phyloP scores from a whole-genome alignment of 192 early-diverging fungal species.

The Backusella westeae region DNA sequence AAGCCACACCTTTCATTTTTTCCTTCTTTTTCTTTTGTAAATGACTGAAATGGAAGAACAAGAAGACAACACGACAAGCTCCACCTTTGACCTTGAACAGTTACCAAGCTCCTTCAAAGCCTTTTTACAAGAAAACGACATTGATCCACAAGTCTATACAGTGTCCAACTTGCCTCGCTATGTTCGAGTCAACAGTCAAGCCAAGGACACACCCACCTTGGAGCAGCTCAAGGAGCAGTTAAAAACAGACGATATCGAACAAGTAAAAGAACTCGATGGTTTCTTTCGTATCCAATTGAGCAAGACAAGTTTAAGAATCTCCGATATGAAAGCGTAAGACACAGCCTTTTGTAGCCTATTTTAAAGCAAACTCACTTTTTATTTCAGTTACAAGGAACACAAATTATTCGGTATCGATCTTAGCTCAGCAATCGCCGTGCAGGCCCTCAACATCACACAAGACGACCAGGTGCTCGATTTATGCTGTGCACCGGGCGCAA shows the following conservation, averaged over 20 bases:
- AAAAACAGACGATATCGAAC: slow-evolving; percentile 41
- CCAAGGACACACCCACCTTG: slow-evolving; percentile 34
- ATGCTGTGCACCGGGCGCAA: slow-evolving; percentile 69
- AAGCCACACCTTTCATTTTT: background rate
- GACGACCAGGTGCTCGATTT: slow-evolving; percentile 85
- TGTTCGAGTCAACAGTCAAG: slow-evolving; percentile 62
- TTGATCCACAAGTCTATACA: slow-evolving; percentile 63
- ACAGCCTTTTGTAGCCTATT: too few relatives aligned
- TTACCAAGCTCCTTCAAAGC: slow-evolving; percentile 63
- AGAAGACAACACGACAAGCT: background rate
- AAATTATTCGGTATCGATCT: slow-evolving; percentile 66
- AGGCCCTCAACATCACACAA: slow-evolving; percentile 66
- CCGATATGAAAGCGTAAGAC: slow-evolving; percentile 50
- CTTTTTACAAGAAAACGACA: slow-evolving; percentile 71
- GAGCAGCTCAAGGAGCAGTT: slow-evolving; percentile 47
- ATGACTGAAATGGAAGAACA: background rate
- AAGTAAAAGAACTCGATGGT: slow-evolving; percentile 50
- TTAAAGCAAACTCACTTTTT: background rate
- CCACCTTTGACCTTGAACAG: slow-evolving; percentile 16
- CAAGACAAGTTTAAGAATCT: slow-evolving; percentile 43
- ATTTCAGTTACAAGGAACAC: slow-evolving; percentile 28
- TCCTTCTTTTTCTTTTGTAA: background rate
- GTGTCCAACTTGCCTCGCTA: slow-evolving; percentile 67
- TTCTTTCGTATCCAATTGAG: slow-evolving; percentile 53
- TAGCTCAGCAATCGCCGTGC: slow-evolving; percentile 81